Percentiles rank a stretch among this genome's conserved stretches.
phyloP scores from a whole-genome alignment of 1,139 yeast species.

The Magnusiomyces paraingens region DNA sequence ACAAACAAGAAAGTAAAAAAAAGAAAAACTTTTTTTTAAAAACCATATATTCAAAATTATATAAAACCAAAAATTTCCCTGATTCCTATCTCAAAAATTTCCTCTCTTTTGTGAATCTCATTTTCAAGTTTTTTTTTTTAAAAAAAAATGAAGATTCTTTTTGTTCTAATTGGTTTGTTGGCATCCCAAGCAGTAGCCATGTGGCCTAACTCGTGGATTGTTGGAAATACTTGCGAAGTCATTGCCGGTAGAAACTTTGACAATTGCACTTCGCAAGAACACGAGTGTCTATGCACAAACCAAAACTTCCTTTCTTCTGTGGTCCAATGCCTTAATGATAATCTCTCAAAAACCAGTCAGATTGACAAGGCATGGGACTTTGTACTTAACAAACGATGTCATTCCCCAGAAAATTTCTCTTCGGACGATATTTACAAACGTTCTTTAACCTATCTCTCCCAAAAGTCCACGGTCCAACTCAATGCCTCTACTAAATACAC shows the following conservation, averaged over 20 bases:
- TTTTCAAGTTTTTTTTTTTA: no score
- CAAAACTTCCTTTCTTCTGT: conserved; percentile 30
- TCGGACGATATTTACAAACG: conserved; percentile 23
- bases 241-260: conserved; percentile 26
- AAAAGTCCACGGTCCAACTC: conserved; percentile 16
- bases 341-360: conserved; percentile 12
- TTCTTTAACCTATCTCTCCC: conserved; percentile 18
- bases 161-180: not conserved
- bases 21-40: no score
- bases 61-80: no score
- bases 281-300: conserved; percentile 30
- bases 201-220: conserved; percentile 32
- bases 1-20: no score
- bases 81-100: no score
- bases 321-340: conserved; percentile 24
- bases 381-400: conserved; percentile 17
- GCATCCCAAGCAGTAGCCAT: conserved; percentile 19
- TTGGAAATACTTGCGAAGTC: conserved; percentile 31
- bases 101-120: no score
- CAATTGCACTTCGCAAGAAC: conserved; percentile 27
- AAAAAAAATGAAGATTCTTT: not conserved
- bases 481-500: conserved; percentile 9
- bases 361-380: conserved; percentile 29
- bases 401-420: conserved; percentile 14
- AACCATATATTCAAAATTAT: no score